A percentile compares a stretch with the other conserved stretches of the same genome.
Conservation (phyloP, 305 asterid genomes). For the Rubia tinctorum region DNA sequence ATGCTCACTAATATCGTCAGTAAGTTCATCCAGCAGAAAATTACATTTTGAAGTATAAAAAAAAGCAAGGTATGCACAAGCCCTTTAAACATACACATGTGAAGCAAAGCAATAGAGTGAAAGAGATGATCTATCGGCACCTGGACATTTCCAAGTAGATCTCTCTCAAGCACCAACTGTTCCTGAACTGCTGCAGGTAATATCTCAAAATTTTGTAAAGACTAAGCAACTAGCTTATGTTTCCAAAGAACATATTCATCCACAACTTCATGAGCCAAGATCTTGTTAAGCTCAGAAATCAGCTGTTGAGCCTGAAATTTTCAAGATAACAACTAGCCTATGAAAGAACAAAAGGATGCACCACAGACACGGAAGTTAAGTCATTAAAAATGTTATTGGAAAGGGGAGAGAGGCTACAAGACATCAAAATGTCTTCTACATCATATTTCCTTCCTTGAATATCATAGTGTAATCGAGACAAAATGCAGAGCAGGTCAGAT, state of each 20-base stretch:
- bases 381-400: not conserved
- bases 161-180: constrained; percentile 97
- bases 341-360: not conserved
- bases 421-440: not conserved
- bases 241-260: constrained; percentile 96
- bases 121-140: constrained; percentile 24
- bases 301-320: constrained; percentile 85
- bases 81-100: too few relatives aligned
- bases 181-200: constrained; percentile 90
- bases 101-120: constrained; percentile 1
- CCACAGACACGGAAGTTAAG: not conserved
- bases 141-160: constrained; percentile 99
- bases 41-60: not conserved
- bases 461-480: not conserved
- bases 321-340: constrained; percentile 9
- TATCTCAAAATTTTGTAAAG: constrained; percentile 70
- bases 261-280: constrained; percentile 86
- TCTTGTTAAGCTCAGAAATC: constrained; percentile 88
- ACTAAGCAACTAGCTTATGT: constrained; percentile 67
- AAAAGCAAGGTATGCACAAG: not conserved
- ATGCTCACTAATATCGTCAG: not conserved
- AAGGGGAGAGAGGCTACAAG: not conserved
- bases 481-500: not conserved
- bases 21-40: not conserved
- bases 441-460: not conserved